Evolutionary conservation across 2,329 filamentous ascomycete species (phyloP), one percentile per base, ranked within the genome.

Genomic region (Talaromyces piceae): DNA sequence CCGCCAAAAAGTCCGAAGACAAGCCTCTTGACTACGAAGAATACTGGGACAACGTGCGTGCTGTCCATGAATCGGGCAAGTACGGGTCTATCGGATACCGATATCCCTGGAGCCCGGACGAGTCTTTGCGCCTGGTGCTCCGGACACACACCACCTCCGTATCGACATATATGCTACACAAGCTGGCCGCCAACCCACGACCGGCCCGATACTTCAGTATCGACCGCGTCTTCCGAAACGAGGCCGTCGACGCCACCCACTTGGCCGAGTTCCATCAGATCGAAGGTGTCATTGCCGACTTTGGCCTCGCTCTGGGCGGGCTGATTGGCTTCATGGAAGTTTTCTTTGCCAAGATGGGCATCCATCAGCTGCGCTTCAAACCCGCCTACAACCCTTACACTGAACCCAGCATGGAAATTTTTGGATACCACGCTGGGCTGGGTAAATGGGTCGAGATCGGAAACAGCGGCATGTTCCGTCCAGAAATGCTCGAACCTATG

Each of bases 241-340:
- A 98, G 73, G 89, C 89, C 2, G 91, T 98, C 53, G 93, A 98
- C 65, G 91, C 91, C 12, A 98, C 93, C 7, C 93, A 98, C 77
- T 73, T 98, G 64, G 91, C 90, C 33, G 93, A 98, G 71, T 98
- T 98, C 79, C 93, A 98, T 74, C 93, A 98, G 68, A 88, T 97
- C 28, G 93, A 98, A 73, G 93, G 93, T 71, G 91, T 98, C 47
- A 97, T 98, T 72, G 93, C 93, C 23, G 93, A 98, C 72, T 97
- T 95, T 68, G 87, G 86, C 30, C 78, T 98, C 56, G 94, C 91
- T 0, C 80, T 97, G 16, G 93, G 93, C 59, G 93, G 91, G 44
- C 77, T 97, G 53, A 95, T 96, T 78, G 88, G 82, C 73, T 88
- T 97, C 76, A 91, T 97, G 80, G 86, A 91, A 63, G 84, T 89